Conservation (phyloP, 2,329 filamentous ascomycete species). For the Helotiales sp. region DNA sequence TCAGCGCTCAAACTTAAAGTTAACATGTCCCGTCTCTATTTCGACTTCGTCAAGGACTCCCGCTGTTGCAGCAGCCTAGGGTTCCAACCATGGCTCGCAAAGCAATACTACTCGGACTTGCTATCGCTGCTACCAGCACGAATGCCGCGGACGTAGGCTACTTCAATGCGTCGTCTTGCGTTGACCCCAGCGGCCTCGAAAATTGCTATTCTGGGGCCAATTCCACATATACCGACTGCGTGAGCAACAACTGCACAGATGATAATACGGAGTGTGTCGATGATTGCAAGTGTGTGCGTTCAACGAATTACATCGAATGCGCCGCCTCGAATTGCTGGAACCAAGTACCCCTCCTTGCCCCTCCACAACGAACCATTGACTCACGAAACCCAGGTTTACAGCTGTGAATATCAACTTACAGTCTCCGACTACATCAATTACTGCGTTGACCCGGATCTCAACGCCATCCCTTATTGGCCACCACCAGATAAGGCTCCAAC, state of each 20-base stretch:
- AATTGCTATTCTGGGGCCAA: neutral
- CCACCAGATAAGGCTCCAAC: neutral
- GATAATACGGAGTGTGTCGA: neutral
- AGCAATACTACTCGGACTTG: neutral
- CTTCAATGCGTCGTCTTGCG: neutral
- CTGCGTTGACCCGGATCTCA: neutral
- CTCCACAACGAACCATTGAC: neutral
- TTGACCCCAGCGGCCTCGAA: neutral
- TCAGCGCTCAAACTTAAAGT: neutral
- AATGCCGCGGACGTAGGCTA: neutral
- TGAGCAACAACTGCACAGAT: neutral
- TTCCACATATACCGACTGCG: neutral
- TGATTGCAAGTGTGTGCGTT: neutral
- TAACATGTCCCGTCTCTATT: neutral
- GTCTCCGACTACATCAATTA: neutral
- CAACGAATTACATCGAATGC: neutral
- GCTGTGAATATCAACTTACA: neutral
- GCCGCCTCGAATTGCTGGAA: neutral
- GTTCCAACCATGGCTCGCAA: neutral
- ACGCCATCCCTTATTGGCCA: neutral
- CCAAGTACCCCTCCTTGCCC: neutral
- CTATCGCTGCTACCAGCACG: neutral
- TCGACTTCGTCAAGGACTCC: neutral
- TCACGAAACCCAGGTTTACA: neutral
- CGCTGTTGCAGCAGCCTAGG: neutral